Evolutionary conservation across 2,329 filamentous ascomycete genomes (phyloP).

Genomic region (Aspergillus fischeri): DNA sequence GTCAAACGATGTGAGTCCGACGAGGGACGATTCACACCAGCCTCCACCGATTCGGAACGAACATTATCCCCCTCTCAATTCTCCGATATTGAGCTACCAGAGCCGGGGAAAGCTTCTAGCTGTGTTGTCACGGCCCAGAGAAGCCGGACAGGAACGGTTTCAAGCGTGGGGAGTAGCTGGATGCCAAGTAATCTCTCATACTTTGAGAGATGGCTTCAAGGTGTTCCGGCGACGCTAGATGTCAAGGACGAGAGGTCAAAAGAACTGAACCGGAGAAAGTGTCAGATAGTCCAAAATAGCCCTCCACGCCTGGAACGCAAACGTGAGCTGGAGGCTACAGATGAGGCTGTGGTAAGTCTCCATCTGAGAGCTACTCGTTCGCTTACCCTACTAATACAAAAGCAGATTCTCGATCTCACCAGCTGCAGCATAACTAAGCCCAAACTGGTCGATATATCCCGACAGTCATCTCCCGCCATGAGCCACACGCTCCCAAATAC

Average conservation of each 20-base stretch:
- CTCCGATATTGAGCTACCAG: slow-evolving; percentile 10
- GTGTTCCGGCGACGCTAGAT: slow-evolving; percentile 29
- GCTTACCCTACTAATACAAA: slow-evolving; percentile 4
- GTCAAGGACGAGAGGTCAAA: slow-evolving; percentile 21
- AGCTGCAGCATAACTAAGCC: slow-evolving; percentile 30
- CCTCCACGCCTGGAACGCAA: slow-evolving; percentile 12
- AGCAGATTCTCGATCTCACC: slow-evolving; percentile 31
- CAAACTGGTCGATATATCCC: slow-evolving; percentile 36
- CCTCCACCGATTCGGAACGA: slow-evolving; percentile 7
- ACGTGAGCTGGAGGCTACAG: slow-evolving; percentile 12
- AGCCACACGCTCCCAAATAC: slow-evolving; percentile 21
- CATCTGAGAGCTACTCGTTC: no score
- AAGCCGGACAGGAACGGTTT: slow-evolving; percentile 31
- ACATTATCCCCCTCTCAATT: slow-evolving; percentile 10
- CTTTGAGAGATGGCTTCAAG: slow-evolving; percentile 36
- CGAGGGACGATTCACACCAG: slow-evolving; percentile 10
- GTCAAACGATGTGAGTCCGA: slow-evolving; percentile 24
- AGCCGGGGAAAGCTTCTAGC: slow-evolving; percentile 10
- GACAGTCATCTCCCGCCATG: slow-evolving; percentile 31
- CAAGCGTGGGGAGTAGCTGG: slow-evolving; percentile 35
- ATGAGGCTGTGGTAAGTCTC: slow-evolving; percentile 23
- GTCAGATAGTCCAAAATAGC: background rate
- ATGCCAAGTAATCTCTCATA: slow-evolving; percentile 34
- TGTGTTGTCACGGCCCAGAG: slow-evolving; percentile 25
- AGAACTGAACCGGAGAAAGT: slow-evolving; percentile 26